Percentiles rank a stretch among this genome's conserved stretches.
Conservation (phyloP, 2,329 filamentous ascomycete species). For the Colletotrichum liaoningense region DNA sequence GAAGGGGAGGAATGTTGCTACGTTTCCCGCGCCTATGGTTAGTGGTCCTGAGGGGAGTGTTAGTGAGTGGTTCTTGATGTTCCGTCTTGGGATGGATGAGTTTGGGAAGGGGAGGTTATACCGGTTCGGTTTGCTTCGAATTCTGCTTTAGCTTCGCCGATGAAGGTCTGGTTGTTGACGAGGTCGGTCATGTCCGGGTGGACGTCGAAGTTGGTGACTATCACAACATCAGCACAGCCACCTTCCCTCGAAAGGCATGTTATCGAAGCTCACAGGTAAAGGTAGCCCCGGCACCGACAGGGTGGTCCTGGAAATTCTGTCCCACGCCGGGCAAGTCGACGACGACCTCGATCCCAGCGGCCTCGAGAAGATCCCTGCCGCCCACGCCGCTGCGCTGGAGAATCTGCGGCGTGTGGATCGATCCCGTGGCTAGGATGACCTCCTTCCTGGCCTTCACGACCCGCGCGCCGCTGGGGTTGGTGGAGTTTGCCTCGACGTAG, state of each 20-base stretch:
- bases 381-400: slow-evolving; percentile 57
- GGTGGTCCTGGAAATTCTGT: slow-evolving; percentile 51
- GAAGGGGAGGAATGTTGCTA: slow-evolving; percentile 37
- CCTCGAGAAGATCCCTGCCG: slow-evolving; percentile 44
- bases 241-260: too few species aligned
- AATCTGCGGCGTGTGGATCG: slow-evolving; percentile 55
- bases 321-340: slow-evolving; percentile 62
- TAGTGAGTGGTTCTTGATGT: neutral
- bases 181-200: slow-evolving; percentile 36
- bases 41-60: slow-evolving; percentile 28
- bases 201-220: slow-evolving; percentile 36
- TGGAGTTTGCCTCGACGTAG: slow-evolving; percentile 37
- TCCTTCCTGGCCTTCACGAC: slow-evolving; percentile 45
- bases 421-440: slow-evolving; percentile 55
- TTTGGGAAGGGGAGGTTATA: neutral
- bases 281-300: slow-evolving; percentile 34
- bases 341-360: slow-evolving; percentile 61
- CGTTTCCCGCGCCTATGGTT: slow-evolving; percentile 37
- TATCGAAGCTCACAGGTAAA: slow-evolving; percentile 33
- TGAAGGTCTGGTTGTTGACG: slow-evolving; percentile 33
- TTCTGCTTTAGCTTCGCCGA: slow-evolving; percentile 28
- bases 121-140: slow-evolving; percentile 33
- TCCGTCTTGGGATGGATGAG: neutral
- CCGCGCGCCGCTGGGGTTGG: slow-evolving; percentile 18
- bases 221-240: too few species aligned